Evolutionary conservation across 352 stramenopile genomes (phyloP), one percentile per base, ranked within the genome.

Genomic region (Phytophthora ramorum): DNA sequence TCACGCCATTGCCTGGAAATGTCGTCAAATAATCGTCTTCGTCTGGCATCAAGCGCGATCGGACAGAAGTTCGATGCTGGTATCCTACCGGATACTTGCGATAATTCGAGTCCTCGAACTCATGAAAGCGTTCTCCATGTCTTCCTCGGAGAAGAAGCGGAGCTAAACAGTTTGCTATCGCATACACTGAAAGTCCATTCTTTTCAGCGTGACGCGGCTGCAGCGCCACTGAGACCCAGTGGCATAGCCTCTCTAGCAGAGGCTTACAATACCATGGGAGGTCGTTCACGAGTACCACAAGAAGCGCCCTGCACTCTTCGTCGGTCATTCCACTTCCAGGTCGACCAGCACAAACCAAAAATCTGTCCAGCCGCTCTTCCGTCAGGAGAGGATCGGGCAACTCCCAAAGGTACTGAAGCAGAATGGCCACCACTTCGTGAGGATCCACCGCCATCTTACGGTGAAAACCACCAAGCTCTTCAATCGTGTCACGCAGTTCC

Each of bases 341-440:
- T 0, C 53, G 40, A 45, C 69, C 75, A 48, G 68, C 83, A 38
- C 79, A 89, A 14, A 75, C 80, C 10, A 93, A 28, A 30, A 93
- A 91, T 57, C 88, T 88, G 50, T 95, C 81, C 7, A 90, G 50
- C 1, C 81, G 78, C 52, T 93, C 85, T 44, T 82, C 77, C 3
- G 87, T 93, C 24, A 95, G 70, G n/a, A 95, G 56, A 26, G 87
- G 59, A 51, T 95, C 87, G 2, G 87, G 85, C 4, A 95, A 66
- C 53, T 95, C 87, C 87, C 87, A 95, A 22, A 95, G 70, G 58
- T 94, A 95, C 56, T 95, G 85, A 16, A 90, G 76, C 34, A 95
- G 28, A 50, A 95, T 89, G 10, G 85, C 80, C 30, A 83, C 81
- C 45, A 93, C 85, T 48, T 95, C 87, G 53, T 95, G 87, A 19